Percentiles rank a stretch among this genome's conserved stretches.
Evolutionary conservation across 1,284 basidiomycete species (phyloP).

Genomic region (Tetrapyrgos nigripes): DNA sequence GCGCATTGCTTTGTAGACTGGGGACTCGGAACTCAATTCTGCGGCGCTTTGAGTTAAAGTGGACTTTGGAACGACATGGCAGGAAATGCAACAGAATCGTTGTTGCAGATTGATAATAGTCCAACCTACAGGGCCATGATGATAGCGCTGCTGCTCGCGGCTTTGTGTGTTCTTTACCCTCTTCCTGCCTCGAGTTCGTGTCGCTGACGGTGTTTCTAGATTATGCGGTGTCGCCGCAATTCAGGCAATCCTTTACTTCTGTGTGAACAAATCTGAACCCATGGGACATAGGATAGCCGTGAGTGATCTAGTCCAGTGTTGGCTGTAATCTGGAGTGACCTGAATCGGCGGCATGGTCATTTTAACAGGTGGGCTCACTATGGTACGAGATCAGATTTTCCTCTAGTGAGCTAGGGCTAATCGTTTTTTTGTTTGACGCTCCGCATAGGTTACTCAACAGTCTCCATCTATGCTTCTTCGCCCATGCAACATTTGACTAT

Average conservation of each 20-base stretch:
- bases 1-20: too few relatives aligned
- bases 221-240: constrained; percentile 10
- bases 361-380: constrained; percentile 4
- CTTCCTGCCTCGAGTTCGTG: neutral
- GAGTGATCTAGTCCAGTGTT: neutral
- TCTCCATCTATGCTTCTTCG: constrained; percentile 14
- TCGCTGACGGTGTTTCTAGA: neutral
- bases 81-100: neutral
- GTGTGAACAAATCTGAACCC: constrained; percentile 8
- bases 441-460: constrained; percentile 11
- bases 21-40: too few relatives aligned
- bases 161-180: constrained; percentile 4
- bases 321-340: too few relatives aligned
- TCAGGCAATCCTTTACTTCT: constrained; percentile 8
- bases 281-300: constrained; percentile 4
- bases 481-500: constrained; percentile 14
- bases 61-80: neutral
- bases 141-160: constrained; percentile 7
- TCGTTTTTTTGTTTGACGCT: neutral
- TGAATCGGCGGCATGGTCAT: neutral
- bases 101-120: neutral
- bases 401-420: neutral
- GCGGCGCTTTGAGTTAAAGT: neutral
- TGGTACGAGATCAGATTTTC: constrained; percentile 7
- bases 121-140: constrained; percentile 7